Percentiles rank a stretch among this genome's conserved stretches.
Evolutionary conservation across 768 basidiomycete genomes (phyloP).

Genomic region (Lactarius hatsudake): DNA sequence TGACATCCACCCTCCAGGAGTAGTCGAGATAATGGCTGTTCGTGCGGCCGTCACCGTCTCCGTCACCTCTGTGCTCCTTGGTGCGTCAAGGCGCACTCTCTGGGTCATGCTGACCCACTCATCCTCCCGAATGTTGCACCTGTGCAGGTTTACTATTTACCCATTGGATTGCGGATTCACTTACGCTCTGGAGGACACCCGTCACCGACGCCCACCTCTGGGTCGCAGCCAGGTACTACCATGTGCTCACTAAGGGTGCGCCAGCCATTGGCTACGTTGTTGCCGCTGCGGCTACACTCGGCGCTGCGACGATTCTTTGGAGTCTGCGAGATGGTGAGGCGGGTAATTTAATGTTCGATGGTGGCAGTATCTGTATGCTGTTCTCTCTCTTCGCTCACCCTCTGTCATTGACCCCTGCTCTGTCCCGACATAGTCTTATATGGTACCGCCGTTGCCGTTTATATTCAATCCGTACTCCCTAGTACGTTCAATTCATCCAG

Average conservation of each 20-base stretch:
- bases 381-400: not conserved
- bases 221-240: slow-evolving; percentile 81
- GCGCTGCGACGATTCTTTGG: slow-evolving; percentile 68
- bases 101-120: slow-evolving; percentile 3
- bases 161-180: slow-evolving; percentile 91
- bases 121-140: slow-evolving; percentile 5
- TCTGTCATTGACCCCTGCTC: slow-evolving; percentile 8
- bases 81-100: slow-evolving; percentile 38
- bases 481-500: slow-evolving; percentile 47
- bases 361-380: slow-evolving; percentile 78
- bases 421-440: slow-evolving; percentile 59
- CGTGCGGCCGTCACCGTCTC: slow-evolving; percentile 73
- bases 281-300: slow-evolving; percentile 52
- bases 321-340: slow-evolving; percentile 75
- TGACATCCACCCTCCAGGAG: not conserved
- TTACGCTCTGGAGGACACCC: slow-evolving; percentile 86
- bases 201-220: slow-evolving; percentile 78
- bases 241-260: slow-evolving; percentile 68
- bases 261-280: slow-evolving; percentile 55
- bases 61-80: slow-evolving; percentile 77
- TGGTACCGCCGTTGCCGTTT: slow-evolving; percentile 65
- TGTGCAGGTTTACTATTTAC: slow-evolving; percentile 72
- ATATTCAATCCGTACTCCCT: slow-evolving; percentile 73
- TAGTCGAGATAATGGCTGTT: slow-evolving; percentile 43
- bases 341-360: slow-evolving; percentile 89